phyloP scores from a whole-genome alignment of 2,329 filamentous ascomycete species.

The Neonectria faginata region DNA sequence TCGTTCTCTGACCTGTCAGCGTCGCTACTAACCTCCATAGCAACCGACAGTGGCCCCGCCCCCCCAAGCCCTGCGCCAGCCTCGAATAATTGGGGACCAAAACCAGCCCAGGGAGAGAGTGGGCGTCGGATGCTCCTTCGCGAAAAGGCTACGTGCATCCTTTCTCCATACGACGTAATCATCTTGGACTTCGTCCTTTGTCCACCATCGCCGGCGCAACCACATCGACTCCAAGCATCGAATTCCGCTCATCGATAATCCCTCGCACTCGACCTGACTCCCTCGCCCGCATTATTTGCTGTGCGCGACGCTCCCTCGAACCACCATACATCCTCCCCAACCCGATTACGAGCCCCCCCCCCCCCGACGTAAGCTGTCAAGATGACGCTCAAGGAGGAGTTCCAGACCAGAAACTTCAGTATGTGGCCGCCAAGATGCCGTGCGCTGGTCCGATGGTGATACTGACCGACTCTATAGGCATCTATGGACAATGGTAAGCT shows the following conservation, averaged over 20 bases:
- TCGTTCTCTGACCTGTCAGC: constrained; percentile 17
- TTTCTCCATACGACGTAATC: constrained; percentile 43
- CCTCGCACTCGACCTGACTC: constrained; percentile 5
- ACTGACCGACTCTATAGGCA: constrained; percentile 64
- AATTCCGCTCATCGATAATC: constrained; percentile 24
- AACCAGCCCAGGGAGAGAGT: constrained; percentile 3
- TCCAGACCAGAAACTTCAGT: constrained; percentile 81
- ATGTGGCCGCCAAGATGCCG: constrained; percentile 51
- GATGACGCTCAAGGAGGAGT: constrained; percentile 79
- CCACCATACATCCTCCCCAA: constrained; percentile 9
- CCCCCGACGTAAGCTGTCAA: constrained; percentile 54
- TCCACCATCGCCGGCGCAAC: constrained; percentile 36
- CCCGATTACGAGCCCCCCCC: constrained; percentile 37
- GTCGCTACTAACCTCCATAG: constrained; percentile 11
- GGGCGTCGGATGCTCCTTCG: constrained; percentile 31
- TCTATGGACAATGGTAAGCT: constrained; percentile 81
- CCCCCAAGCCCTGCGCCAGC: constrained; percentile 41
- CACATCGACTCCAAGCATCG: constrained; percentile 34
- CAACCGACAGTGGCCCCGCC: constrained; percentile 25
- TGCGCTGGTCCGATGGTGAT: constrained; percentile 16
- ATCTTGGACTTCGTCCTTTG: constrained; percentile 29
- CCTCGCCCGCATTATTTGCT: constrained; percentile 20
- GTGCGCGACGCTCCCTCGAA: constrained; percentile 30
- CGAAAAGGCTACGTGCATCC: constrained; percentile 51
- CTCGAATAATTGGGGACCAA: constrained; percentile 44